These are phyloP conservation scores for Saccharomyces mikatae DNA, from an alignment of 805 yeast species.

Conservation along the genomic window DNA sequence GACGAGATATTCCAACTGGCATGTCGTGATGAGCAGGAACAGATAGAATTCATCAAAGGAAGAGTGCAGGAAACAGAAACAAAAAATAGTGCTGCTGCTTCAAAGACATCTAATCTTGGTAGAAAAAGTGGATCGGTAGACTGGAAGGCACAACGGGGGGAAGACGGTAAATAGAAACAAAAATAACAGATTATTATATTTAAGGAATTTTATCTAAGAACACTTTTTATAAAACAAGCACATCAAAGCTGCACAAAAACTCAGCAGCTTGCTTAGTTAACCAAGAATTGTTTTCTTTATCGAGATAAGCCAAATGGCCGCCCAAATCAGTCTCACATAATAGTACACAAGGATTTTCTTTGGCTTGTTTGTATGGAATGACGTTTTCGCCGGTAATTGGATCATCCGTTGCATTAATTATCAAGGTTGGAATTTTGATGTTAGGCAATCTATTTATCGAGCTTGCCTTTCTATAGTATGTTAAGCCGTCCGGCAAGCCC, in stretches of 20 bases:
- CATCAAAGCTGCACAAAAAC: conserved; percentile 34
- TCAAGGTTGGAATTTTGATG: conserved; percentile 53
- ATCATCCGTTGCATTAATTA: conserved; percentile 58
- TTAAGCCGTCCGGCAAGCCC: conserved; percentile 54
- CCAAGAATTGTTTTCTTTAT: conserved; percentile 41
- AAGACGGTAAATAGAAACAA: conserved; percentile 41
- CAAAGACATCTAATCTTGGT: conserved; percentile 18
- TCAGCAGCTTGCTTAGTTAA: conserved; percentile 36
- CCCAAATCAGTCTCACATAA: conserved; percentile 56
- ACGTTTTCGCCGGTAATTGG: conserved; percentile 45
- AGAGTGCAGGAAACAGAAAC: not conserved
- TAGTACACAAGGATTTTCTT: conserved; percentile 49
- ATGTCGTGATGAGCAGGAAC: conserved; percentile 29
- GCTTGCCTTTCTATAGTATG: conserved; percentile 59
- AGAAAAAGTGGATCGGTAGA: conserved; percentile 68
- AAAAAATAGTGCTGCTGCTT: conserved; percentile 4
- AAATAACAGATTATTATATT: conserved; percentile 1
- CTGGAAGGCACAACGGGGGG: conserved; percentile 79
- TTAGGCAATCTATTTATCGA: conserved; percentile 49
- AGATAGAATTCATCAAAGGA: conserved; percentile 21
- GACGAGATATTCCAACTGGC: conserved; percentile 32
- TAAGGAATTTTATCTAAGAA: conserved; percentile 1
- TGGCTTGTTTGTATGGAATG: conserved; percentile 44
- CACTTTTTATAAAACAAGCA: conserved; percentile 16
- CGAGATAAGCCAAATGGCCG: conserved; percentile 57